A percentile compares a stretch with the other conserved stretches of the same genome.
Evolutionary conservation across 352 stramenopile species (phyloP).

Genomic region (Phytophthora parvispora): DNA sequence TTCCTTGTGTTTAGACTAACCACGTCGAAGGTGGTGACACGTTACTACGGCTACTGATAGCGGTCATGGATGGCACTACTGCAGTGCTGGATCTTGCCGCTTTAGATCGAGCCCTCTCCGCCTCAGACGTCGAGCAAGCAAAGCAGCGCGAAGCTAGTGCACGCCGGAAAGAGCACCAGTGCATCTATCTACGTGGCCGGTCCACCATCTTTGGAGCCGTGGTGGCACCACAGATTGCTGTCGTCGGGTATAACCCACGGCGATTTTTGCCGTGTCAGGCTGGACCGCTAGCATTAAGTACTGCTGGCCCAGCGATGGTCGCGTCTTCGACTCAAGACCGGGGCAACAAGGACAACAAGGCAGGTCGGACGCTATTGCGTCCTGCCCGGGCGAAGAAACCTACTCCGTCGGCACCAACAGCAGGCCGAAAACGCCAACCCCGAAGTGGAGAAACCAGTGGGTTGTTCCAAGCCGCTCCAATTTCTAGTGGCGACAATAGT

Average conservation of each 20-base stretch:
- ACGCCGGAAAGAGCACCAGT: conserved; percentile 62
- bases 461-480: conserved; percentile 2
- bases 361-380: conserved; percentile 21
- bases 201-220: conserved; percentile 58
- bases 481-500: conserved; percentile 12
- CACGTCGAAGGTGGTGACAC: conserved; percentile 60
- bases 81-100: conserved; percentile 53
- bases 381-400: conserved; percentile 21
- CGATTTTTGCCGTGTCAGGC: conserved; percentile 21
- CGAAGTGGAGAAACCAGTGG: conserved; percentile 16
- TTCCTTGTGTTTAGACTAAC: conserved; percentile 50
- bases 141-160: conserved; percentile 49
- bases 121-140: conserved; percentile 39
- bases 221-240: conserved; percentile 54
- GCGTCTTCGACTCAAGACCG: conserved; percentile 11
- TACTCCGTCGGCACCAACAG: conserved; percentile 3
- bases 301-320: not conserved
- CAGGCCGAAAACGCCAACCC: conserved; percentile 22
- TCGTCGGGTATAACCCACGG: conserved; percentile 52
- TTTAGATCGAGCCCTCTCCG: conserved; percentile 53
- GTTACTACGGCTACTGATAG: conserved; percentile 58
- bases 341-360: conserved; percentile 25
- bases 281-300: not conserved
- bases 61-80: conserved; percentile 52
- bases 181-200: conserved; percentile 62